Conservation (phyloP, 2,329 filamentous ascomycete species). For the Alternaria sp. region DNA sequence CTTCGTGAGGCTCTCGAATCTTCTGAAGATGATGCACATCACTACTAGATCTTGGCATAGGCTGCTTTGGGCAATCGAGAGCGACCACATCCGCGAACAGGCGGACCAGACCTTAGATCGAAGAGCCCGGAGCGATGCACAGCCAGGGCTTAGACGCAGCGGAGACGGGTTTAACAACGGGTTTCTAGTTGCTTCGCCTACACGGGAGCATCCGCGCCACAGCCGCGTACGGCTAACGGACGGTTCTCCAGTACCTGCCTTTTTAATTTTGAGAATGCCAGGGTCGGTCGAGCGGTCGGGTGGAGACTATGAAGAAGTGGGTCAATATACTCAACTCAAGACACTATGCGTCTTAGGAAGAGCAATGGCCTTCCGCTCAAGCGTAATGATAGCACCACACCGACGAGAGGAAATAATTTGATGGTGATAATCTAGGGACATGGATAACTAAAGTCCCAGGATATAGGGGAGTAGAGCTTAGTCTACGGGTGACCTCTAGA, state of each 20-base stretch:
- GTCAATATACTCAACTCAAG: not conserved
- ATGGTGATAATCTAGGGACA: not conserved
- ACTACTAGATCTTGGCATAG: not conserved
- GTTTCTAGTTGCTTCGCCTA: not conserved
- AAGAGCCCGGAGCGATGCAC: not conserved
- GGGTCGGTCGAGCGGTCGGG: not conserved
- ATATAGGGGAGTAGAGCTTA: not conserved
- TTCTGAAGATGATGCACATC: not conserved
- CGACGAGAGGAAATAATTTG: not conserved
- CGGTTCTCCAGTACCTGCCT: not conserved
- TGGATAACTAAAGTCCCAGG: not conserved
- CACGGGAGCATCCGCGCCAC: not conserved
- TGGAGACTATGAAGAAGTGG: not conserved
- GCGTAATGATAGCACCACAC: not conserved
- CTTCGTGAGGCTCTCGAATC: not conserved
- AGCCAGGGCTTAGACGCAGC: not conserved
- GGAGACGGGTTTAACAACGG: not conserved
- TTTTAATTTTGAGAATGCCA: not conserved
- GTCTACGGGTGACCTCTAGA: not conserved
- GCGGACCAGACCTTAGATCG: not conserved
- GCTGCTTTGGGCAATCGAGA: not conserved
- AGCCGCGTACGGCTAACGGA: not conserved
- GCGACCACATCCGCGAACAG: not conserved
- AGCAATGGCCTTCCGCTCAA: not conserved
- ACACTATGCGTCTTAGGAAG: not conserved